These are phyloP conservation scores for Venturia carpophila DNA, from an alignment of 2,329 filamentous ascomycete species.

Conservation along the genomic window DNA sequence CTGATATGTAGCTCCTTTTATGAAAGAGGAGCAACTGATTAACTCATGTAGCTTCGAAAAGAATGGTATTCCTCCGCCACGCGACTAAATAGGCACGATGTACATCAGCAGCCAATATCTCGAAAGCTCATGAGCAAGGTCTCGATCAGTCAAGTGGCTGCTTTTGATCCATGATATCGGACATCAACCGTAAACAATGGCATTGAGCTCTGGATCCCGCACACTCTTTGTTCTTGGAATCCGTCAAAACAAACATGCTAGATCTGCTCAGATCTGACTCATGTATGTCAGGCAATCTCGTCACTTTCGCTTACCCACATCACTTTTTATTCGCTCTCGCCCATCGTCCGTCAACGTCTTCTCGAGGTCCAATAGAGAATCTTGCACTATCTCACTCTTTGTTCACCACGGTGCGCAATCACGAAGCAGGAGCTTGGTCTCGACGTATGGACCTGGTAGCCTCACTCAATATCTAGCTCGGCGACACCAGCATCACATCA, in stretches of 20 bases:
- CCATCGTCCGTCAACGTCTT: no score
- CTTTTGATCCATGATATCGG: not conserved
- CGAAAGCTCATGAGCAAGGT: not conserved
- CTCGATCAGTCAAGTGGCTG: not conserved
- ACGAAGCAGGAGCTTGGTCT: no score
- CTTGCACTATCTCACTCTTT: no score
- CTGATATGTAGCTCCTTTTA: not conserved
- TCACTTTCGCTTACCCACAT: not conserved
- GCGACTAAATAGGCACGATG: not conserved
- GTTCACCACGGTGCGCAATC: no score
- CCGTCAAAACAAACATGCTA: not conserved
- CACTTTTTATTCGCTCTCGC: no score
- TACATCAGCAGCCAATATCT: not conserved
- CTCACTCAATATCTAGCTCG: no score
- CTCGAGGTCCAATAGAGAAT: no score
- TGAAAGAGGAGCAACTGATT: not conserved
- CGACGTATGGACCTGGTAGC: no score
- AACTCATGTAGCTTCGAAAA: not conserved
- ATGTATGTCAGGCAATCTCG: not conserved
- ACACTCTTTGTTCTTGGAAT: not conserved
- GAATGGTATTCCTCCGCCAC: not conserved
- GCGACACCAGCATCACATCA: no score
- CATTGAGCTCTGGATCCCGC: not conserved
- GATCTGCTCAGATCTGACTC: not conserved
- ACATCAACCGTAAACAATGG: not conserved